Percentiles rank a stretch among this genome's conserved stretches.
Conservation (phyloP, 2,329 filamentous ascomycete genomes). For the Colletotrichum gigasporum region DNA sequence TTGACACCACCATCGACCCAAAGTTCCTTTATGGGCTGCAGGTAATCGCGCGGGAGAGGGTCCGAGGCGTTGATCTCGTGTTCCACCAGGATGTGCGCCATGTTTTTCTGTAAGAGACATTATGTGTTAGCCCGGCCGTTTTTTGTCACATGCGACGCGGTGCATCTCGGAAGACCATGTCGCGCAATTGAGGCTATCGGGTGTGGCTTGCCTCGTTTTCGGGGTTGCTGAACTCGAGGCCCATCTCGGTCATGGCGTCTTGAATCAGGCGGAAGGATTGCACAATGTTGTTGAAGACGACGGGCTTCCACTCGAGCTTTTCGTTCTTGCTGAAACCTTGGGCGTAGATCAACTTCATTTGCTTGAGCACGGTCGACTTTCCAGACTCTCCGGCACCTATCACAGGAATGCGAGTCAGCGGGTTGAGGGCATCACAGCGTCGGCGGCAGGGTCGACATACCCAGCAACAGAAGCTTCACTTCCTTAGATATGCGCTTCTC, state of each 20-base stretch:
- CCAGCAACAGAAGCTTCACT: slow-evolving; percentile 92
- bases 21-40: slow-evolving; percentile 82
- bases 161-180: neutral
- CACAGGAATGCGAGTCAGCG: slow-evolving; percentile 16
- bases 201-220: slow-evolving; percentile 76
- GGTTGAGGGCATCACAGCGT: neutral
- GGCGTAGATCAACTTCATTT: slow-evolving; percentile 98
- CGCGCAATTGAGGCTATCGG: slow-evolving; percentile 32
- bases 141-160: neutral
- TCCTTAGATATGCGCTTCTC: slow-evolving; percentile 87
- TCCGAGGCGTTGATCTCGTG: slow-evolving; percentile 87
- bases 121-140: slow-evolving; percentile 36
- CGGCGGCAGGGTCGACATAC: slow-evolving; percentile 59
- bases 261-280: slow-evolving; percentile 91
- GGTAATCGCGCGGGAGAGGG: slow-evolving; percentile 78
- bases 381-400: slow-evolving; percentile 89
- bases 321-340: slow-evolving; percentile 91
- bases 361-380: slow-evolving; percentile 97
- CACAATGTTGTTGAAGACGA: slow-evolving; percentile 94
- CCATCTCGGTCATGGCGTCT: slow-evolving; percentile 89
- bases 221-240: slow-evolving; percentile 79
- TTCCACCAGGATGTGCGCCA: slow-evolving; percentile 79
- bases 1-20: slow-evolving; percentile 89
- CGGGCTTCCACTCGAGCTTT: slow-evolving; percentile 91
- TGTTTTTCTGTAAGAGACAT: slow-evolving; percentile 69